Percentiles rank a stretch among this genome's conserved stretches.
Evolutionary conservation across 192 early-diverging fungal genomes (phyloP).

Genomic region (Linnemannia hyalina): DNA sequence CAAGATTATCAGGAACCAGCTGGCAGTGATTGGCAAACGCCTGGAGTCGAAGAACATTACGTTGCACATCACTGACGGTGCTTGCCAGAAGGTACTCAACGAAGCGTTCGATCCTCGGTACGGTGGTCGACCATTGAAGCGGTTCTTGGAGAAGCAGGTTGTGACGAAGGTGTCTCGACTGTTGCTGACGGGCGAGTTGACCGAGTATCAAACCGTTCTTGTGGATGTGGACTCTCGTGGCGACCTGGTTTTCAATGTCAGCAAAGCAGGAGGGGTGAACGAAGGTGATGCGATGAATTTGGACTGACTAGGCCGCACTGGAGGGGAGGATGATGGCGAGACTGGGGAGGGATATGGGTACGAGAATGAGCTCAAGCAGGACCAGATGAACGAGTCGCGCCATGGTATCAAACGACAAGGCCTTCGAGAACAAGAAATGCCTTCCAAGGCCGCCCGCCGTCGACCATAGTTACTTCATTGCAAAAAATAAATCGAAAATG

Average conservation of each 20-base stretch:
- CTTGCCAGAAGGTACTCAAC: slow-evolving; percentile 79
- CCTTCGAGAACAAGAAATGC: background rate
- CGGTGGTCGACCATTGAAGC: slow-evolving; percentile 92
- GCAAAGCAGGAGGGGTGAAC: background rate
- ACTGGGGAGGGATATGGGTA: background rate
- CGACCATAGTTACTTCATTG: background rate
- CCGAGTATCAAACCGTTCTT: slow-evolving; percentile 66
- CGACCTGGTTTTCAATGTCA: slow-evolving; percentile 51
- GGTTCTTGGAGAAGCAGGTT: slow-evolving; percentile 87
- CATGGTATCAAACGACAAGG: slow-evolving; percentile 23
- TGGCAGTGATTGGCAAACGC: slow-evolving; percentile 66
- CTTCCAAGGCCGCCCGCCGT: background rate
- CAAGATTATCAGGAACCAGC: slow-evolving; percentile 81
- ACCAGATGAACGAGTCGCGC: background rate
- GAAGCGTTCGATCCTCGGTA: slow-evolving; percentile 93
- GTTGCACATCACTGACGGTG: slow-evolving; percentile 78
- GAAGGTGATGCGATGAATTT: slow-evolving; percentile 33
- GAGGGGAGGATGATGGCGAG: background rate
- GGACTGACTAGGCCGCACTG: slow-evolving; percentile 29
- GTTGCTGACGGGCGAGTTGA: slow-evolving; percentile 74
- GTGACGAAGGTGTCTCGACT: slow-evolving; percentile 85
- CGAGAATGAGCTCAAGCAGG: background rate
- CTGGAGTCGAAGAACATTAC: slow-evolving; percentile 82
- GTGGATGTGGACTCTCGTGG: slow-evolving; percentile 53
- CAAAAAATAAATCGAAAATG: background rate